Evolutionary conservation across 352 stramenopile genomes (phyloP).

Genomic region (Globisporangium apiculatum): DNA sequence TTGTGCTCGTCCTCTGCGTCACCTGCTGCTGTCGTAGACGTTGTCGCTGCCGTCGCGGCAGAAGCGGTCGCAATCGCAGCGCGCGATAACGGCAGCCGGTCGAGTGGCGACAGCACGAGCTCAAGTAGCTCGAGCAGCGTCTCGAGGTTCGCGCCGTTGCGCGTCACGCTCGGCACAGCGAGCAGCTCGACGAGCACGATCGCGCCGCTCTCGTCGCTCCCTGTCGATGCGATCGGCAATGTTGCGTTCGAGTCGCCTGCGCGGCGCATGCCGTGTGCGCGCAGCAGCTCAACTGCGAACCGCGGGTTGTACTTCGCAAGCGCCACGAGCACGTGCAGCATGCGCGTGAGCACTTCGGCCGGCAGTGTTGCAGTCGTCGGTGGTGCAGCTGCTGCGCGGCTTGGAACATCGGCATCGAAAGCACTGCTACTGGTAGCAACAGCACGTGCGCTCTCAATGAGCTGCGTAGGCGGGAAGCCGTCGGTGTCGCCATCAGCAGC

Average conservation of each 20-base stretch:
- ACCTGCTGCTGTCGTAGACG: not conserved
- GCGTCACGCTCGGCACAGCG: conserved; percentile 67
- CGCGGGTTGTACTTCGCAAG: conserved; percentile 90
- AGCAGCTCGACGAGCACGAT: conserved; percentile 87
- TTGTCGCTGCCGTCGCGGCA: conserved; percentile 13
- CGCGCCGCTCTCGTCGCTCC: conserved; percentile 17
- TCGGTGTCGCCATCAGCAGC: conserved; percentile 33
- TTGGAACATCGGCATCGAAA: too few species aligned
- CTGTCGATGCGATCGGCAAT: not conserved
- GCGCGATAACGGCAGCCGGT: conserved; percentile 32
- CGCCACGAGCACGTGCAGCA: conserved; percentile 81
- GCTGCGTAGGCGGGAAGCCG: conserved; percentile 44
- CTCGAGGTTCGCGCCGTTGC: conserved; percentile 90
- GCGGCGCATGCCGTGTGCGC: conserved; percentile 49
- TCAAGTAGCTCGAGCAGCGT: conserved; percentile 91
- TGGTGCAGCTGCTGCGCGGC: not conserved
- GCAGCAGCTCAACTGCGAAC: conserved; percentile 87
- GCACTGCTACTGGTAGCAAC: conserved; percentile 8
- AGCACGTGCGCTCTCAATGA: conserved; percentile 43
- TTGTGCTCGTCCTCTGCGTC: conserved; percentile 12
- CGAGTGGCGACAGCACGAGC: conserved; percentile 81
- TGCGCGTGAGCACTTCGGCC: conserved; percentile 84
- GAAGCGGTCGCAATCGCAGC: too few species aligned
- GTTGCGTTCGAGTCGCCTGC: conserved; percentile 4
- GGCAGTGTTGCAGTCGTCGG: conserved; percentile 21